Evolutionary conservation across 2,329 filamentous ascomycete genomes (phyloP).

Genomic region (Nothomitra cinnamomea): DNA sequence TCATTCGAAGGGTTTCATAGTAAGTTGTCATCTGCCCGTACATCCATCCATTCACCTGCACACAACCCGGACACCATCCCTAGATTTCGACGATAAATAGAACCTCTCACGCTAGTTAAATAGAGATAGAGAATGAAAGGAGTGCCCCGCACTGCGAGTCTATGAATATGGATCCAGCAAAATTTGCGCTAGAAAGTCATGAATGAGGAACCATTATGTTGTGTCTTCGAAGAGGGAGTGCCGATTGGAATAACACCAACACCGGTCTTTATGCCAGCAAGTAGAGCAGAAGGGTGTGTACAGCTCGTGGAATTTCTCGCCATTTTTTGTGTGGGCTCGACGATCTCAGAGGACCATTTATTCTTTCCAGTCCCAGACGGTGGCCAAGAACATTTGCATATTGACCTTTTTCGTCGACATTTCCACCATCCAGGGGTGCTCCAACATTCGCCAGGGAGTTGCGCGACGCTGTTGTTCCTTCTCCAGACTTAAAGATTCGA

Average conservation of each 20-base stretch:
- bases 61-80: background rate
- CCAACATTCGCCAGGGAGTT: conserved; percentile 95
- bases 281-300: background rate
- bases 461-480: conserved; percentile 78
- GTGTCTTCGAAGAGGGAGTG: background rate
- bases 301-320: background rate
- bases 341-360: conserved; percentile 15
- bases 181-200: background rate
- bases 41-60: background rate
- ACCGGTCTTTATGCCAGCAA: conserved; percentile 2
- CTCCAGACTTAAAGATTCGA: conserved; percentile 49
- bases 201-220: background rate
- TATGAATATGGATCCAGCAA: background rate
- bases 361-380: conserved; percentile 94
- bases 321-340: background rate
- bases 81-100: background rate
- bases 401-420: conserved; percentile 95
- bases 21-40: background rate
- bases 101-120: background rate
- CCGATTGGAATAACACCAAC: background rate
- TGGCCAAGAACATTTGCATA: conserved; percentile 70
- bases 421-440: conserved; percentile 97
- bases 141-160: conserved; percentile 2
- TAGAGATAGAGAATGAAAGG: background rate
- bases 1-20: background rate